These are phyloP conservation scores for Solanum appendiculatum DNA, from an alignment of 257 asterid genomes.

Conservation along the genomic window DNA sequence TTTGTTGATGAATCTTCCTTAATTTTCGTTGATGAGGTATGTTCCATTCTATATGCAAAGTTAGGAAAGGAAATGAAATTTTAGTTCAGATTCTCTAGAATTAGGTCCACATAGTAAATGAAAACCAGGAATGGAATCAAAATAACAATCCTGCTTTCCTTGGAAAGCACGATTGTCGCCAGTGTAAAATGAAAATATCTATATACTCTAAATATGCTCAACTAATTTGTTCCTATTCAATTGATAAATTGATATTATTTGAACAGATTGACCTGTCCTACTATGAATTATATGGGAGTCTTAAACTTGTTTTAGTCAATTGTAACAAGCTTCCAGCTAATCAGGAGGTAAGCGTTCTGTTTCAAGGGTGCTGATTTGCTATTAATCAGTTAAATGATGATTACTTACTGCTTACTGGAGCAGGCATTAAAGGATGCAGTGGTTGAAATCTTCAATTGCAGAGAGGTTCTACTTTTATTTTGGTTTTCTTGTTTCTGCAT, in stretches of 20 bases:
- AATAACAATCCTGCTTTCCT: background rate
- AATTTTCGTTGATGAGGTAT: slow-evolving; percentile 68
- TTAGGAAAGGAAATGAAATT: background rate
- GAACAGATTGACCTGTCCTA: slow-evolving; percentile 70
- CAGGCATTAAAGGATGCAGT: slow-evolving; percentile 68
- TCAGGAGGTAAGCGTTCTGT: slow-evolving; percentile 44
- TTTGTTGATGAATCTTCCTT: slow-evolving; percentile 55
- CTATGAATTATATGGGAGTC: slow-evolving; percentile 77
- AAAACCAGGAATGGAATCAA: background rate
- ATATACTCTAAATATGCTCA: background rate
- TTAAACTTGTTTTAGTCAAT: slow-evolving; percentile 54
- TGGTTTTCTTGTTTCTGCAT: background rate
- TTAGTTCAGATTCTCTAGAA: background rate
- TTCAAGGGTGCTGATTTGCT: slow-evolving; percentile 1
- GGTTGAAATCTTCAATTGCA: slow-evolving; percentile 58
- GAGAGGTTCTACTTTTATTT: slow-evolving; percentile 29
- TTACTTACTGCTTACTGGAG: slow-evolving; percentile 11
- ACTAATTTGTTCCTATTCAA: background rate
- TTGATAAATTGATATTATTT: background rate
- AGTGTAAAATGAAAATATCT: background rate
- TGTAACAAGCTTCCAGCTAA: slow-evolving; percentile 48
- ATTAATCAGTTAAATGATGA: slow-evolving; percentile 8
- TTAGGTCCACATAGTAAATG: background rate
- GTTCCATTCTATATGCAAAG: background rate
- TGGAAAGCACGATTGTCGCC: background rate